Base-by-base conservation (phyloP, 192 early-diverging fungal genomes). In the Jimgerdemannia lactiflua region DNA sequence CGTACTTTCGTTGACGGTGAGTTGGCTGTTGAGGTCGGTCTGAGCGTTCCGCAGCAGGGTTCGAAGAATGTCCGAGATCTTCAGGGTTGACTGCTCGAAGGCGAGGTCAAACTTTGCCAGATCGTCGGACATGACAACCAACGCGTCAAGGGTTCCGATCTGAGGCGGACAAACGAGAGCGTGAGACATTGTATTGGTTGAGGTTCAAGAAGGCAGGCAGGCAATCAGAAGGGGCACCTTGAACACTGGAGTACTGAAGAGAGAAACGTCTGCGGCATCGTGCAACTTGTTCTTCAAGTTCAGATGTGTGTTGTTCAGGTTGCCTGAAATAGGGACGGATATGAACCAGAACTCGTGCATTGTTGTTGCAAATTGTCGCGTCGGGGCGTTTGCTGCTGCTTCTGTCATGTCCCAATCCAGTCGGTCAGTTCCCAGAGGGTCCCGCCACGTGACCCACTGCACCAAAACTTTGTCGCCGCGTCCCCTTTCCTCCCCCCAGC, bases 91-190 rank as follows among this genome's bases (percentile, higher is more conserved):
- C 39, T 79, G 80, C 77, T 99, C 97, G 71, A 92, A 91, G 0
- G 86, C 83, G 6, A 87, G 73, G 80, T 99, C 98, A 67, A 86
- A 86, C 76, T 98, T 99, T 39, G 84, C 84, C 49, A 99, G 86
- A 77, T 99, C 97, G 80, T 99, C 98, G 11, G 97, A 98, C 39
- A 99, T 88, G 29, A 96, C 77, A 19, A 99, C 94, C 17, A 99
- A 89, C 1, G 91, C 88, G 81, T 99, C 97, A 64, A 99, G 87
- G 39, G 97, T 99, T 64, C 97, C 97, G 79, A 97, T 94, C 95
- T 96, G 11, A 64, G 10, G 9, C 68, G 19, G 4, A 6, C 6
- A 75, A 67, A 71, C 70, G 9, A 75, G 42, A 8, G 59, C 41
- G 68, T 44, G 14, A 67, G 39, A 29, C 41, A 29, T 0, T 79